These are phyloP conservation scores for Nepenthes mirabilis DNA, from an alignment of 148 eudicot species.

Conservation along the genomic window DNA sequence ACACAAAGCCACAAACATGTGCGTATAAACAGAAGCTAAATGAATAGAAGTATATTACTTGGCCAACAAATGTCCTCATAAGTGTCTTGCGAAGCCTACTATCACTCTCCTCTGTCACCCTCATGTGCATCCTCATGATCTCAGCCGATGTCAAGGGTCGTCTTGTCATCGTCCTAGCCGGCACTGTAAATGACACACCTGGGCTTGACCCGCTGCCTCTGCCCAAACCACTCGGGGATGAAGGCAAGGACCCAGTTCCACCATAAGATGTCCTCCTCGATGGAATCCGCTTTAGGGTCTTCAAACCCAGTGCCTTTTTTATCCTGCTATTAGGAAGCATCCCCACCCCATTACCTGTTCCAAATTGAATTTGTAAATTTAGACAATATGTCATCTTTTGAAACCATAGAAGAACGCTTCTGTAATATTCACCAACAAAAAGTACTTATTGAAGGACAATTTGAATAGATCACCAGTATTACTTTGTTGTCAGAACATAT, in stretches of 20 bases:
- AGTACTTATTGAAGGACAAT: too few relatives aligned
- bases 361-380: not conserved
- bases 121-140: constrained; percentile 96
- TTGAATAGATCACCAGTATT: too few relatives aligned
- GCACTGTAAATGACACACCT: constrained; percentile 23
- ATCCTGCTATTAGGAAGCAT: constrained; percentile 75
- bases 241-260: constrained; percentile 13
- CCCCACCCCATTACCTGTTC: constrained; percentile 35
- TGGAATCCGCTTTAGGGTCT: constrained; percentile 33
- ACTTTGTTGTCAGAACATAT: too few relatives aligned
- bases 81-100: constrained; percentile 83
- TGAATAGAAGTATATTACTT: constrained; percentile 25
- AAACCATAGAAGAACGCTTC: too few relatives aligned
- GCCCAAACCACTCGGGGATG: constrained; percentile 28
- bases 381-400: too few relatives aligned
- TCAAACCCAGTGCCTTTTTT: constrained; percentile 66
- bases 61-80: constrained; percentile 94
- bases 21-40: too few relatives aligned
- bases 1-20: too few relatives aligned
- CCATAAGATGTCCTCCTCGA: constrained; percentile 25
- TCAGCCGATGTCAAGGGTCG: constrained; percentile 86
- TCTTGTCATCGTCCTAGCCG: constrained; percentile 16
- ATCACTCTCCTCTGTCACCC: constrained; percentile 85
- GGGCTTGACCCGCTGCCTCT: constrained; percentile 20
- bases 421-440: too few relatives aligned